These are phyloP conservation scores for Solidago caesia DNA, from an alignment of 129 eudicot genomes.

Conservation along the genomic window DNA sequence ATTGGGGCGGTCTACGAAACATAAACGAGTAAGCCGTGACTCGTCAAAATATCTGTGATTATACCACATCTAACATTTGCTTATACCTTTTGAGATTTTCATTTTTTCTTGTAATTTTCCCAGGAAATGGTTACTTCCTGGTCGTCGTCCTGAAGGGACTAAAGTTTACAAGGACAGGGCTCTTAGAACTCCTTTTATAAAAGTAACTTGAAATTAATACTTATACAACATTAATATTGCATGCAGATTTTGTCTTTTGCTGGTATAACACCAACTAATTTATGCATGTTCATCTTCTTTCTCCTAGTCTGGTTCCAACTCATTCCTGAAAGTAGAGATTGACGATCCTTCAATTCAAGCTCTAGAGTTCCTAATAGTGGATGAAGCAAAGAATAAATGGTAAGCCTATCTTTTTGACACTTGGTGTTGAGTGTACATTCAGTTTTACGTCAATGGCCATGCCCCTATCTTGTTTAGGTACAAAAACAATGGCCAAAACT, in stretches of 20 bases:
- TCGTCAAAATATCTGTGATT: slow-evolving; percentile 17
- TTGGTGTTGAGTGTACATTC: slow-evolving; percentile 10
- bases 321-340: slow-evolving; percentile 64
- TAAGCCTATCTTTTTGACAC: slow-evolving; percentile 24
- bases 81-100: slow-evolving; percentile 8
- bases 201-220: slow-evolving; percentile 40
- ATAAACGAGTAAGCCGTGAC: slow-evolving; percentile 47
- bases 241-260: background rate
- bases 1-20: slow-evolving; percentile 72
- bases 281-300: slow-evolving; percentile 7
- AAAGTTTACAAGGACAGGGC: slow-evolving; percentile 71
- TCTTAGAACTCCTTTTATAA: slow-evolving; percentile 73
- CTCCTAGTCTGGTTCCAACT: slow-evolving; percentile 58
- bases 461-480: slow-evolving; percentile 43
- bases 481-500: slow-evolving; percentile 71
- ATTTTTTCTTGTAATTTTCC: slow-evolving; percentile 11
- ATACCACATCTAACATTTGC: background rate
- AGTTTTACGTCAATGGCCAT: background rate
- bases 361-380: slow-evolving; percentile 75
- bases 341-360: slow-evolving; percentile 80
- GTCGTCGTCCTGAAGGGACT: slow-evolving; percentile 71
- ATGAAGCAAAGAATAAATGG: slow-evolving; percentile 81
- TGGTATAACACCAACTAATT: slow-evolving; percentile 16
- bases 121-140: slow-evolving; percentile 80
- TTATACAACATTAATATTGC: background rate